These are phyloP conservation scores for Nitzschia palea DNA, from an alignment of 108 stramenopile genomes.

Conservation along the genomic window DNA sequence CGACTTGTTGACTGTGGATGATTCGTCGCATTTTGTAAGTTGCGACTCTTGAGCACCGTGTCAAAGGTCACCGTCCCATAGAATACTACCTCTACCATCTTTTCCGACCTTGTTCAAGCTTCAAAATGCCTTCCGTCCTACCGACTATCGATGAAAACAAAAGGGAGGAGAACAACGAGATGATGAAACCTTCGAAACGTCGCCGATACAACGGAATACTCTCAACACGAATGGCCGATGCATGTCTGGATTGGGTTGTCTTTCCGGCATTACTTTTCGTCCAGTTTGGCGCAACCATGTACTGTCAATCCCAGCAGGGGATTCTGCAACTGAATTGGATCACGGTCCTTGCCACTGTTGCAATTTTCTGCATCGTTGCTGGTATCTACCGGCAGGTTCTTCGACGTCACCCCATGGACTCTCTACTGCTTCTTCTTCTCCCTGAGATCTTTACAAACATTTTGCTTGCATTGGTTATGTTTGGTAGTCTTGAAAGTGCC, in stretches of 20 bases:
- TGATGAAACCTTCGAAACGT: background rate
- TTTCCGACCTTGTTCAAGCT: no score
- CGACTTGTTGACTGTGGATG: no score
- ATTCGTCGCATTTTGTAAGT: no score
- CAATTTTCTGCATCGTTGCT: constrained; percentile 15
- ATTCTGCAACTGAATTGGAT: constrained; percentile 2
- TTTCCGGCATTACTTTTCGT: constrained; percentile 24
- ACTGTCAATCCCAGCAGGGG: constrained; percentile 15
- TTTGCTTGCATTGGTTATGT: constrained; percentile 16
- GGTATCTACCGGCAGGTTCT: constrained; percentile 21
- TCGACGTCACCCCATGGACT: constrained; percentile 7
- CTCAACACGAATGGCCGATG: constrained; percentile 5
- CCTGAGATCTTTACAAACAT: constrained; percentile 28
- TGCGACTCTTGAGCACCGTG: no score
- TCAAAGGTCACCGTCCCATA: no score
- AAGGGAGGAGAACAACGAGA: background rate
- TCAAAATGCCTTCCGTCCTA: background rate
- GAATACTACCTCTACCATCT: no score
- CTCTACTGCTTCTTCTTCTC: constrained; percentile 9
- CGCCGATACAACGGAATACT: no score
- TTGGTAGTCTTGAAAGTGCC: constrained; percentile 2
- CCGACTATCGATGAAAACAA: background rate
- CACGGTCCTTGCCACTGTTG: background rate
- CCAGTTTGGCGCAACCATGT: constrained; percentile 26
- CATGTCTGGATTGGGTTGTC: constrained; percentile 27